phyloP scores from a whole-genome alignment of 2,329 filamentous ascomycete species.

The Pseudogymnoascus sp. region DNA sequence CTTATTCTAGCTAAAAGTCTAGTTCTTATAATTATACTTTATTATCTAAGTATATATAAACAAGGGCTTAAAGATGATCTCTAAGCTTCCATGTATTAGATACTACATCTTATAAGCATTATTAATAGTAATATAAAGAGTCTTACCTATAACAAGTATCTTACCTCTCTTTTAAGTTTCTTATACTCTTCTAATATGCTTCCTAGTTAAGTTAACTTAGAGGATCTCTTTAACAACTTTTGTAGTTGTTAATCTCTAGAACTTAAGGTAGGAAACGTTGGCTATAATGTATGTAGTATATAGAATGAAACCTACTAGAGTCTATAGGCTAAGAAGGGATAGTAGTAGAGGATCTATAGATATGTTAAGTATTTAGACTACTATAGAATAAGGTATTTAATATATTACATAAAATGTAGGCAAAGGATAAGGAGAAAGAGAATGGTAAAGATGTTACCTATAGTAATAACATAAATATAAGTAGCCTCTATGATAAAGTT shows the following conservation, averaged over 20 bases:
- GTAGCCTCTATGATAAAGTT: constrained; percentile 18
- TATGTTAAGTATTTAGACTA: constrained; percentile 22
- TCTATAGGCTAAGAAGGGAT: constrained; percentile 19
- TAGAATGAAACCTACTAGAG: constrained; percentile 14
- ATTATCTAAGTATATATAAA: too few relatives aligned
- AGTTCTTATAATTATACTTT: too few relatives aligned
- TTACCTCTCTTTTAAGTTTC: too few relatives aligned
- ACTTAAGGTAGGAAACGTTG: background rate
- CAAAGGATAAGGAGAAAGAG: constrained; percentile 18
- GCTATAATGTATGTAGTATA: constrained; percentile 7
- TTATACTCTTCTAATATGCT: too few relatives aligned
- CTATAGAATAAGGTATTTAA: constrained; percentile 14
- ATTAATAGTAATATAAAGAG: too few relatives aligned
- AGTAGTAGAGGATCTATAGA: constrained; percentile 17
- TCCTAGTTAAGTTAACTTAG: too few relatives aligned
- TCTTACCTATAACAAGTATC: too few relatives aligned
- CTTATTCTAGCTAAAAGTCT: too few relatives aligned
- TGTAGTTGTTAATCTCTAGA: background rate
- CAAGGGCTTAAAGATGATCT: too few relatives aligned
- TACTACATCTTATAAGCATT: too few relatives aligned
- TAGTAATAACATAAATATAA: constrained; percentile 21
- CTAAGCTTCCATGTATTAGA: too few relatives aligned
- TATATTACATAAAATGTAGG: constrained; percentile 10
- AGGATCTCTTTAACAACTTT: background rate
- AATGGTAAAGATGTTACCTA: constrained; percentile 20